A percentile compares a stretch with the other conserved stretches of the same genome.
Evolutionary conservation across 2,329 filamentous ascomycete genomes (phyloP).

Genomic region (Hymenoscyphus salicellus): DNA sequence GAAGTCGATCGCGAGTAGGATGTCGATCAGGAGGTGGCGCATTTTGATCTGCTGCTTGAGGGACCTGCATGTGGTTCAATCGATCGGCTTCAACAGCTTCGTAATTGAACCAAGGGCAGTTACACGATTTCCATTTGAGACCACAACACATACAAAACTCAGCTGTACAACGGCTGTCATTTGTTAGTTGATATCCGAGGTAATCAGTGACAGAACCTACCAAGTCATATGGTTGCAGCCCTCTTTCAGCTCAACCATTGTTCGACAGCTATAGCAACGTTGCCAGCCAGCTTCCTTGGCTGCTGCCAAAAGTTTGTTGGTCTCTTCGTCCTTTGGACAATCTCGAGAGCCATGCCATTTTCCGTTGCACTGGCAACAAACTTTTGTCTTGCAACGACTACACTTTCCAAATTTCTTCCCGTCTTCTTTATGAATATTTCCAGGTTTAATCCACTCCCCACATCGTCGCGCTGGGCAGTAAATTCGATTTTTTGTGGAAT

Average conservation of each 20-base stretch:
- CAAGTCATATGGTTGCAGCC: conserved; percentile 89
- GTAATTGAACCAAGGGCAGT: conserved; percentile 77
- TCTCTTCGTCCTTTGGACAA: conserved; percentile 70
- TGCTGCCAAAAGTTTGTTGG: conserved; percentile 59
- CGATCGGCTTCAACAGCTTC: conserved; percentile 53
- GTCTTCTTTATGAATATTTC: conserved; percentile 58
- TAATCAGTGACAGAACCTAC: conserved; percentile 45
- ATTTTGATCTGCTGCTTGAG: conserved; percentile 26
- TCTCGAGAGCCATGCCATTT: conserved; percentile 68
- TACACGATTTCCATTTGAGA: conserved; percentile 75
- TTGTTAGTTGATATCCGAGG: conserved; percentile 14
- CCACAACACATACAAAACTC: conserved; percentile 89
- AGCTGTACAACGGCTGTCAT: conserved; percentile 67
- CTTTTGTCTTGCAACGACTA: conserved; percentile 66
- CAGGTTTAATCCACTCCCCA: conserved; percentile 75
- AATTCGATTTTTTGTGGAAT: conserved; percentile 68
- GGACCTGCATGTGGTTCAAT: conserved; percentile 51
- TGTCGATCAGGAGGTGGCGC: conserved; percentile 23
- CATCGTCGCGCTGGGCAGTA: conserved; percentile 74
- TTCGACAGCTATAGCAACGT: conserved; percentile 69
- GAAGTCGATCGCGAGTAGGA: conserved; percentile 35
- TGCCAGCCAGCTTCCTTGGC: conserved; percentile 70
- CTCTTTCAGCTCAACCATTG: conserved; percentile 74
- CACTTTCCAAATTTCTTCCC: conserved; percentile 68
- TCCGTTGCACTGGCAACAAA: conserved; percentile 71